Conservation (phyloP, 2,329 filamentous ascomycete genomes). For the Escovopsis sp. region DNA sequence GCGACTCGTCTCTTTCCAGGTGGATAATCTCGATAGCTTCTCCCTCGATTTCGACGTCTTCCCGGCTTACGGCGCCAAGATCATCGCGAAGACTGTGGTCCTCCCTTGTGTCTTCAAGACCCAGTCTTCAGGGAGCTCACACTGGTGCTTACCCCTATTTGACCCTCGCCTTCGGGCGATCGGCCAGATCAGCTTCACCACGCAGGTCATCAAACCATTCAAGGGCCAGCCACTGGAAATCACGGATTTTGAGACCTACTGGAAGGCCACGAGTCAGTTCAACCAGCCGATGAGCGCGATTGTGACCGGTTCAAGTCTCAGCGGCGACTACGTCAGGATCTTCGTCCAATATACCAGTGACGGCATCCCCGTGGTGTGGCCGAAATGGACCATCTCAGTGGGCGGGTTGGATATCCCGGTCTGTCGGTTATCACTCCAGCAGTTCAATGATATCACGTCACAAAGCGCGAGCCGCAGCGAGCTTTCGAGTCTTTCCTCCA, state of each 20-base stretch:
- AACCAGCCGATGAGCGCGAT: conserved; percentile 69
- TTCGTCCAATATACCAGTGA: conserved; percentile 89
- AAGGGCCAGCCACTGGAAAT: conserved; percentile 85
- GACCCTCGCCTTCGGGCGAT: conserved; percentile 85
- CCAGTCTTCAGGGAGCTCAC: conserved; percentile 51
- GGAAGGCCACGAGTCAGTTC: conserved; percentile 93
- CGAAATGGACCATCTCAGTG: conserved; percentile 64
- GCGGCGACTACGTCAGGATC: conserved; percentile 84
- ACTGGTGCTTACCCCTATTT: conserved; percentile 77
- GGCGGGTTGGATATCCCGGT: conserved; percentile 70
- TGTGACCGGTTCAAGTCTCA: conserved; percentile 87
- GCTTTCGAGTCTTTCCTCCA: conserved; percentile 27
- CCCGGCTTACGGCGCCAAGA: conserved; percentile 91
- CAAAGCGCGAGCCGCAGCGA: conserved; percentile 27
- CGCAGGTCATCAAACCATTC: conserved; percentile 94
- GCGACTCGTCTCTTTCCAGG: conserved; percentile 84
- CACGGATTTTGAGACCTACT: conserved; percentile 96
- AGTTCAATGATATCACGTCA: conserved; percentile 46
- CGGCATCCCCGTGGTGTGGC: conserved; percentile 74
- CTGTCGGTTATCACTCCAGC: conserved; percentile 58
- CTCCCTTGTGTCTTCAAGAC: conserved; percentile 75
- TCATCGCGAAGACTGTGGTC: conserved; percentile 91
- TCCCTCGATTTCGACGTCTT: conserved; percentile 96
- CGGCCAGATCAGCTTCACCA: conserved; percentile 85
- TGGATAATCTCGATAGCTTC: conserved; percentile 86